Percentiles rank a stretch among this genome's conserved stretches.
These are phyloP conservation scores for Aspergillus nidulans DNA, from an alignment of 495 filamentous ascomycete species.

Conservation along the genomic window DNA sequence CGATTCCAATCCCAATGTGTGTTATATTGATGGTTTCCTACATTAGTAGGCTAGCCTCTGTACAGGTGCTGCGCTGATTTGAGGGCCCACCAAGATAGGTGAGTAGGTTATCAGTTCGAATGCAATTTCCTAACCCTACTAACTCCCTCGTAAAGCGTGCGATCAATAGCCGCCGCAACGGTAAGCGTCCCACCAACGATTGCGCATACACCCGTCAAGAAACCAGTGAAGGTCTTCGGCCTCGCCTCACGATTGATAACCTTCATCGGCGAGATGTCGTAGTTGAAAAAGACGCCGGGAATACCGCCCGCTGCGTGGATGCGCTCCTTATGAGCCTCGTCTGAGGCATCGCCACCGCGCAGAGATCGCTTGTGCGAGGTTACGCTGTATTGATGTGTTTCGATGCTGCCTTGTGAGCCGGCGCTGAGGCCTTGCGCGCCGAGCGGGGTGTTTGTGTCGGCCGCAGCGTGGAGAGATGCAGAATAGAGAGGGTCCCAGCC, in stretches of 20 bases:
- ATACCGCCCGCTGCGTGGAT: conserved; percentile 87
- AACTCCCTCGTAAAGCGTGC: conserved; percentile 84
- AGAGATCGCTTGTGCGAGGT: conserved; percentile 91
- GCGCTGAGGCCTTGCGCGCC: conserved; percentile 57
- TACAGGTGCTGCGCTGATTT: conserved; percentile 1
- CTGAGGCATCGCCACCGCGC: conserved; percentile 70
- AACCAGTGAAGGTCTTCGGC: conserved; percentile 79
- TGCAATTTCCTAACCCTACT: conserved; percentile 85
- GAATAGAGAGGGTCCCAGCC: conserved; percentile 63
- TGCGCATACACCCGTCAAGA: conserved; percentile 90
- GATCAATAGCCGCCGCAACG: conserved; percentile 89
- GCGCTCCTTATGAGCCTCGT: conserved; percentile 84
- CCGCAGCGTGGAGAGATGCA: conserved; percentile 40
- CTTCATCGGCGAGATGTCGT: conserved; percentile 99
- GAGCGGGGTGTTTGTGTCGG: conserved; percentile 50
- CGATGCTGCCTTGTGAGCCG: conserved; percentile 69
- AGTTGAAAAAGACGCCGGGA: conserved; percentile 97
- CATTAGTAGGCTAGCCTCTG: background rate
- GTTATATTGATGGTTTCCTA: background rate
- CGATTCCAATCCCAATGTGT: no score
- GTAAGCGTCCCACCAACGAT: conserved; percentile 94
- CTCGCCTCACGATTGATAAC: conserved; percentile 94
- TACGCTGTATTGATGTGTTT: conserved; percentile 97
- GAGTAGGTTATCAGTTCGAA: conserved; percentile 24
- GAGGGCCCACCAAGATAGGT: background rate